These are phyloP conservation scores for Kandelia obovata DNA, from an alignment of 345 rosid genomes.

Conservation along the genomic window DNA sequence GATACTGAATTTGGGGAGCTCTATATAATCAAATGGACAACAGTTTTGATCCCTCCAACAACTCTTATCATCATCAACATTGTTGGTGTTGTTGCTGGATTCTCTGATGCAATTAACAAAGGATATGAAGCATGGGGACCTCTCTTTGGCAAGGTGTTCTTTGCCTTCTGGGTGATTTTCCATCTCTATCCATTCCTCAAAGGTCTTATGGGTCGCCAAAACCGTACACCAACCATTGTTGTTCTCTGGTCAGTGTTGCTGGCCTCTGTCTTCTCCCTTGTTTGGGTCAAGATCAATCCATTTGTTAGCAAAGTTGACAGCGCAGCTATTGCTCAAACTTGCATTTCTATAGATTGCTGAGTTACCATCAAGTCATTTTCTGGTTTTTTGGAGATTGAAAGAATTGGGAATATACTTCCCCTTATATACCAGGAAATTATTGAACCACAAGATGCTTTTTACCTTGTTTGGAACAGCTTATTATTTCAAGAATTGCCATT, in stretches of 20 bases:
- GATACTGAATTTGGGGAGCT: constrained; percentile 92
- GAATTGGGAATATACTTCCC: background rate
- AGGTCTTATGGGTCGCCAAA: constrained; percentile 99
- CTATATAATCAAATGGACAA: constrained; percentile 89
- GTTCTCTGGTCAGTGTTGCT: constrained; percentile 89
- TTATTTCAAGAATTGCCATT: too few species aligned
- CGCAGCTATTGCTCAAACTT: constrained; percentile 35
- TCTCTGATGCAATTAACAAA: constrained; percentile 94
- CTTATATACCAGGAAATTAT: background rate
- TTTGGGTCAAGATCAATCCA: constrained; percentile 93
- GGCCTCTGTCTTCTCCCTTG: constrained; percentile 93
- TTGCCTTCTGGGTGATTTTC: constrained; percentile 92
- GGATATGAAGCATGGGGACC: constrained; percentile 99
- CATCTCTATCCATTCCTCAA: constrained; percentile 98
- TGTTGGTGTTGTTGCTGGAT: constrained; percentile 98
- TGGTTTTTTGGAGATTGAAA: background rate
- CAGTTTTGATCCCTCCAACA: constrained; percentile 88
- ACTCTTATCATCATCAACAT: constrained; percentile 74
- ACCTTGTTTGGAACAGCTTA: constrained; percentile 14
- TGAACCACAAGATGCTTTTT: constrained; percentile 4
- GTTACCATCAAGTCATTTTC: background rate
- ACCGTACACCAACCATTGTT: constrained; percentile 92
- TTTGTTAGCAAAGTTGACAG: constrained; percentile 42
- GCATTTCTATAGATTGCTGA: constrained; percentile 89
- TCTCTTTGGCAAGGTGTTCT: constrained; percentile 89